Percentiles rank a stretch among this genome's conserved stretches.
Conservation (phyloP, 441 rosid genomes). For the Erodium trifolium region DNA sequence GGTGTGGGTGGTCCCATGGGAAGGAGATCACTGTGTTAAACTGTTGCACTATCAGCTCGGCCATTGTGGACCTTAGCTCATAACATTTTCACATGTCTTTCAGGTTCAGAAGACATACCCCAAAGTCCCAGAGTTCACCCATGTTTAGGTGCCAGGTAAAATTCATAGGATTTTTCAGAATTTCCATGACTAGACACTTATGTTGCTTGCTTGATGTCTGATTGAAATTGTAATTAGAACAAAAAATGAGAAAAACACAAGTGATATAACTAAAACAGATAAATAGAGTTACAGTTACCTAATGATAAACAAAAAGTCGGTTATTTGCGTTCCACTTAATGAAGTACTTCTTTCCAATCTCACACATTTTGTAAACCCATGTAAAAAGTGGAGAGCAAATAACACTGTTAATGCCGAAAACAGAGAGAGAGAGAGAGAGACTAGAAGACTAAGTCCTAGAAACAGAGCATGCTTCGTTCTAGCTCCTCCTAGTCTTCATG, state of each 20-base stretch:
- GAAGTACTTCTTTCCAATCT: too few species aligned
- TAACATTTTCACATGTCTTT: neutral
- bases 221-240: too few species aligned
- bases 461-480: constrained; percentile 19
- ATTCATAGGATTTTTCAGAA: constrained; percentile 10
- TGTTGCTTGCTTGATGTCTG: too few species aligned
- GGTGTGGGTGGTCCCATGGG: constrained; percentile 1
- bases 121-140: constrained; percentile 4
- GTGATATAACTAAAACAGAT: neutral
- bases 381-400: constrained; percentile 29
- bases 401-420: constrained; percentile 37
- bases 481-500: constrained; percentile 39
- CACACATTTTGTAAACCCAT: too few species aligned
- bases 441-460: constrained; percentile 23
- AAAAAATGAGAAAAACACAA: neutral
- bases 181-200: too few species aligned
- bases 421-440: neutral
- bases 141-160: constrained; percentile 16
- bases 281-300: constrained; percentile 11
- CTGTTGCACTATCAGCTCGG: neutral
- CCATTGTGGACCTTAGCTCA: constrained; percentile 6
- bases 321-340: constrained; percentile 29
- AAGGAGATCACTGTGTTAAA: neutral
- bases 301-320: constrained; percentile 20
- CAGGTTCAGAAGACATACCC: too few species aligned